These are phyloP conservation scores for Arachis monticola DNA, from an alignment of 331 rosid genomes.

Conservation along the genomic window DNA sequence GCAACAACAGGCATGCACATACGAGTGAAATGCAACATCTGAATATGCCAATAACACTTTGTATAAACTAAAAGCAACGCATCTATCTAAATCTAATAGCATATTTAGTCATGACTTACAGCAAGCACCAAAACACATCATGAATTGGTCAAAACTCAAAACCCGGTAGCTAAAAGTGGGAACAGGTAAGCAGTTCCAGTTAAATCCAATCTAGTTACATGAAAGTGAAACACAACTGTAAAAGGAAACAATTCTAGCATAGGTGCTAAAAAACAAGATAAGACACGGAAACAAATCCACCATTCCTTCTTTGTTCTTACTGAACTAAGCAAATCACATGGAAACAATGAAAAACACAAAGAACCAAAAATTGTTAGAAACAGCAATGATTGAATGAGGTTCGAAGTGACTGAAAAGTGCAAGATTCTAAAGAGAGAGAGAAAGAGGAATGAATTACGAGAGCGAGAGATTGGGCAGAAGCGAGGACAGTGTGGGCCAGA, in stretches of 20 bases:
- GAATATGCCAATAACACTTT: background rate
- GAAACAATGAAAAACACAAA: background rate
- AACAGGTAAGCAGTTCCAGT: too few species aligned
- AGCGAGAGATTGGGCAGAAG: constrained; percentile 64
- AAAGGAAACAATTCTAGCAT: constrained; percentile 1
- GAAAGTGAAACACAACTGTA: constrained; percentile 33
- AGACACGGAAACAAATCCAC: background rate
- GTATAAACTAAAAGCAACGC: constrained; percentile 5
- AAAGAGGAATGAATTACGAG: constrained; percentile 39
- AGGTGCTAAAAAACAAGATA: constrained; percentile 1
- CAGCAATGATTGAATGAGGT: background rate
- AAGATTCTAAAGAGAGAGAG: background rate
- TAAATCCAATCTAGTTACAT: constrained; percentile 26
- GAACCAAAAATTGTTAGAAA: background rate
- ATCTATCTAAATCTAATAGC: background rate
- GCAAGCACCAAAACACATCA: constrained; percentile 21
- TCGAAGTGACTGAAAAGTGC: background rate
- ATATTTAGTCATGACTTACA: background rate
- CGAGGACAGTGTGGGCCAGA: constrained; percentile 53
- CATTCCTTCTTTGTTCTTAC: background rate
- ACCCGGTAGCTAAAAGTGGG: background rate
- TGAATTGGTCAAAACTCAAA: background rate
- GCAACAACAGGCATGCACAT: background rate
- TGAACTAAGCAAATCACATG: constrained; percentile 23
- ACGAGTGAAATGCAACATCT: background rate